Evolutionary conservation across 345 rosid species (phyloP), one percentile per base, ranked within the genome.

Genomic region (Ricinus communis): DNA sequence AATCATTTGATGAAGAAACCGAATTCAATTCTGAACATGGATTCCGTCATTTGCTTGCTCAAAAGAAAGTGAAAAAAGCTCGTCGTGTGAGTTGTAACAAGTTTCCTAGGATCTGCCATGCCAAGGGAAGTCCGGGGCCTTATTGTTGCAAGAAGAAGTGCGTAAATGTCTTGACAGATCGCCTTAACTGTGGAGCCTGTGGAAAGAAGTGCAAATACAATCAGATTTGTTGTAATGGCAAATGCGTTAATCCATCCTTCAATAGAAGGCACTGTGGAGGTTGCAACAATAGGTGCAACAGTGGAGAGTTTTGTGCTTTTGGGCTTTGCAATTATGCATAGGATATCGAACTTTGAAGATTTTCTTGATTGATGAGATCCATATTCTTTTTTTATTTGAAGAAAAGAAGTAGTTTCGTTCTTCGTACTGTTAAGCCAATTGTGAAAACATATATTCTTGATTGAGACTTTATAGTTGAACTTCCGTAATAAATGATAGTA

Each of bases 161-260:
- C 27, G 85, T 83, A 0, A 55, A 81, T 46, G 31, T 63, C 24
- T 45, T 22, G 0, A 66, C 14, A 4, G 83, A 83, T 40, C 45
- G 77, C 8, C 43, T 50, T 3, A 82, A 86, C n/a, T 82, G 87
- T 19, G 86, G 86, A 2, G 69, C 45, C 27, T 82, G 86, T 5
- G 83, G 86, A 13, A 68, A 72, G 51, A 83, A 76, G 74, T 86
- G 87, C 71, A 83, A 66, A 62, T 82, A 76, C 76, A 71, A 40
- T 21, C 74, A 83, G 69, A 69, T 60, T 5, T 85, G 85, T 45
- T 83, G 82, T 74, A 24, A 74, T 40, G 87, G 85, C 8, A 81
- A 68, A 67, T 82, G 89, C 33, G 82, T 81, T 1, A 77, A 78
- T 28, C 84, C 79, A 11, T 71, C 74, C 1, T 80, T 76, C 41